Evolutionary conservation across 768 basidiomycete species (phyloP).

Genomic region (Coprinellus micaceus): DNA sequence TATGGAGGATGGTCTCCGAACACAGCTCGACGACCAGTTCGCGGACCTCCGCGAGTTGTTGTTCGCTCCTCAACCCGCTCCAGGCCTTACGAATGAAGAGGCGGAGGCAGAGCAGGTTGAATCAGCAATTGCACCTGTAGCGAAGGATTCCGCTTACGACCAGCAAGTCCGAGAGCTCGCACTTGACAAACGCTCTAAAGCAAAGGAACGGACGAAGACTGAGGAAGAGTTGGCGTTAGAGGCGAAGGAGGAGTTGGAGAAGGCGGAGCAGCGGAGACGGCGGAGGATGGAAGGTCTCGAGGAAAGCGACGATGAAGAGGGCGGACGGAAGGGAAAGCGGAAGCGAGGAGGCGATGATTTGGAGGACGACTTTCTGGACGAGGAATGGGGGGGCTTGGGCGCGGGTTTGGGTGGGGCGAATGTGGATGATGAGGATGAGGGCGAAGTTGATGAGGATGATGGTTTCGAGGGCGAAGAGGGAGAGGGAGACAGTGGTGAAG

Average conservation of each 20-base stretch:
- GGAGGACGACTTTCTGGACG: constrained; percentile 77
- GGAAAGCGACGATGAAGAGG: constrained; percentile 63
- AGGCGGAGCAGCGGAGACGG: constrained; percentile 73
- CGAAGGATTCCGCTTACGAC: constrained; percentile 75
- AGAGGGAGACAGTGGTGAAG: constrained; percentile 34
- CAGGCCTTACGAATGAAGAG: constrained; percentile 14
- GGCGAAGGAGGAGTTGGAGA: constrained; percentile 81
- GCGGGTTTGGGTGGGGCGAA: constrained; percentile 32
- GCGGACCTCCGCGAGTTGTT: constrained; percentile 75
- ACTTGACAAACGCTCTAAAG: constrained; percentile 89
- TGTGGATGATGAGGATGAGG: constrained; percentile 30
- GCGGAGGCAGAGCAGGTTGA: constrained; percentile 14
- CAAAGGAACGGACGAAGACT: constrained; percentile 93
- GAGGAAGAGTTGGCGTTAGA: constrained; percentile 91
- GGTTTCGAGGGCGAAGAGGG: constrained; percentile 38
- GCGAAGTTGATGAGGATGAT: constrained; percentile 33
- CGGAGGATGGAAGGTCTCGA: constrained; percentile 84
- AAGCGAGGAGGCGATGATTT: constrained; percentile 79
- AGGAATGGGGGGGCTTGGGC: constrained; percentile 42
- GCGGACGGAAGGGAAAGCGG: constrained; percentile 40
- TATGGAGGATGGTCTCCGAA: constrained; percentile 79
- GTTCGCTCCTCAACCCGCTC: constrained; percentile 47
- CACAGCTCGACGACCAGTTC: constrained; percentile 86
- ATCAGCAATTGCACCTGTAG: constrained; percentile 21
- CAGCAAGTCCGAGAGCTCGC: constrained; percentile 88